phyloP scores from a whole-genome alignment of 441 rosid species.

The Gossypium lobatum region DNA sequence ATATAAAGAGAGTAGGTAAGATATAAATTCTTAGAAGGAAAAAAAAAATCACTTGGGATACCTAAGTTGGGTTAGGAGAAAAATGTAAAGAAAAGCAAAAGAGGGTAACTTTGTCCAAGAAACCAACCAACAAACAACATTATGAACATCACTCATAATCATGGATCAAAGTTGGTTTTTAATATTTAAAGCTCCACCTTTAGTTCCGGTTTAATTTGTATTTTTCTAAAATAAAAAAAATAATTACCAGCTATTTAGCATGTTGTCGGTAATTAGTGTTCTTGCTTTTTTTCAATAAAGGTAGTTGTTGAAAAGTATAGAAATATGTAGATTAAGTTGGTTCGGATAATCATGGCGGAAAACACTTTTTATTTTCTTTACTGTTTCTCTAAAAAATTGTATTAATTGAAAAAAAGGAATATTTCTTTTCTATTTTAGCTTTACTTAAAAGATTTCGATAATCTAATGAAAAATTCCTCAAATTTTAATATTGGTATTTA shows the following conservation, averaged over 20 bases:
- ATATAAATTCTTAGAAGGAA: neutral
- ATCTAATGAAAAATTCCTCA: too few species aligned
- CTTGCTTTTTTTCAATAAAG: neutral
- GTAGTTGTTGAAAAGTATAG: neutral
- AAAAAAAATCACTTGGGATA: slow-evolving; percentile 19
- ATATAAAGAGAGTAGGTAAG: neutral
- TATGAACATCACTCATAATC: slow-evolving; percentile 5
- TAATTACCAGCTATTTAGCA: neutral
- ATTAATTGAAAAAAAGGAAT: too few species aligned
- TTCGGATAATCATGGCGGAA: neutral
- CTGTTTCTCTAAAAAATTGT: too few species aligned
- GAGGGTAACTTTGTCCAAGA: neutral
- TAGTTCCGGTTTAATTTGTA: neutral
- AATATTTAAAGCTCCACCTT: slow-evolving; percentile 16
- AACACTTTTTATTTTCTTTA: too few species aligned
- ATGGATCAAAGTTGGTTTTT: slow-evolving; percentile 3
- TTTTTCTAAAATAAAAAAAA: neutral
- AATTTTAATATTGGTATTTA: neutral
- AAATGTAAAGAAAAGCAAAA: slow-evolving; percentile 16
- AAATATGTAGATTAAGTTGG: neutral
- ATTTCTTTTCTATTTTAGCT: too few species aligned
- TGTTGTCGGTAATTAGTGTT: neutral
- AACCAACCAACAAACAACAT: slow-evolving; percentile 5
- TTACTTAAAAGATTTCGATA: too few species aligned
- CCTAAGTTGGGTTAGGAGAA: neutral